Conservation (phyloP, 192 early-diverging fungal species). For the Linnemannia zychae region DNA sequence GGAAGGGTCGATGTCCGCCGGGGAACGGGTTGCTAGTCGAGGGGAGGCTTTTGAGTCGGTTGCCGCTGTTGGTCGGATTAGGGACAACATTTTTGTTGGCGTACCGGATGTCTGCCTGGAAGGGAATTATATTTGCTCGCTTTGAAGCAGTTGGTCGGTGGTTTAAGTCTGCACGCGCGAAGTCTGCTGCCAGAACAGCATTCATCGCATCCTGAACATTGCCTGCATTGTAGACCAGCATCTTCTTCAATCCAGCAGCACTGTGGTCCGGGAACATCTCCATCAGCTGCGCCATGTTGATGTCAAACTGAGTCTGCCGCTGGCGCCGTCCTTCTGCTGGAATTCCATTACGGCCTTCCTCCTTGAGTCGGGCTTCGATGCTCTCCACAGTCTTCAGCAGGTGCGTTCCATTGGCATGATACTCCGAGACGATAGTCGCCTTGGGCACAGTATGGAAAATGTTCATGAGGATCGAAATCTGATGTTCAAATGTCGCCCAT, state of each 20-base stretch:
- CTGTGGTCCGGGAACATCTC: conserved; percentile 57
- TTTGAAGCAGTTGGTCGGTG: conserved; percentile 16
- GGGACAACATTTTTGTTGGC: conserved; percentile 22
- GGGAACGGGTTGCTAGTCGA: conserved; percentile 35
- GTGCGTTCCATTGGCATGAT: conserved; percentile 39
- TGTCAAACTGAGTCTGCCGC: conserved; percentile 50
- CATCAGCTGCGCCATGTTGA: conserved; percentile 39
- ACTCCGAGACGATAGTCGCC: conserved; percentile 44
- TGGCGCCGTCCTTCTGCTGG: conserved; percentile 22
- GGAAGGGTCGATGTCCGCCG: conserved; percentile 25
- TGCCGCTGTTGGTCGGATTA: conserved; percentile 6
- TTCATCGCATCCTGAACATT: conserved; percentile 54
- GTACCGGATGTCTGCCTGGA: conserved; percentile 36
- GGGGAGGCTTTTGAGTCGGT: conserved; percentile 29
- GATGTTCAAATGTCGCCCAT: conserved; percentile 54
- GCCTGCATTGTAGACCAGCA: conserved; percentile 48
- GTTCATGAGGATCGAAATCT: conserved; percentile 48
- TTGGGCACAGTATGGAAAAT: conserved; percentile 46
- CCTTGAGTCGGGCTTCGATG: conserved; percentile 33
- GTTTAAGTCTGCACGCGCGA: conserved; percentile 25
- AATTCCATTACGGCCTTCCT: conserved; percentile 18
- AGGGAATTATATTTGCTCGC: conserved; percentile 21
- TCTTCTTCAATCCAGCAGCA: conserved; percentile 42
- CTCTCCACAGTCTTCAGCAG: conserved; percentile 49
- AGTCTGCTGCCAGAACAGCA: conserved; percentile 55